Percentiles rank a stretch among this genome's conserved stretches.
phyloP scores from a whole-genome alignment of 768 basidiomycete species.

The Dioszegia crocea region DNA sequence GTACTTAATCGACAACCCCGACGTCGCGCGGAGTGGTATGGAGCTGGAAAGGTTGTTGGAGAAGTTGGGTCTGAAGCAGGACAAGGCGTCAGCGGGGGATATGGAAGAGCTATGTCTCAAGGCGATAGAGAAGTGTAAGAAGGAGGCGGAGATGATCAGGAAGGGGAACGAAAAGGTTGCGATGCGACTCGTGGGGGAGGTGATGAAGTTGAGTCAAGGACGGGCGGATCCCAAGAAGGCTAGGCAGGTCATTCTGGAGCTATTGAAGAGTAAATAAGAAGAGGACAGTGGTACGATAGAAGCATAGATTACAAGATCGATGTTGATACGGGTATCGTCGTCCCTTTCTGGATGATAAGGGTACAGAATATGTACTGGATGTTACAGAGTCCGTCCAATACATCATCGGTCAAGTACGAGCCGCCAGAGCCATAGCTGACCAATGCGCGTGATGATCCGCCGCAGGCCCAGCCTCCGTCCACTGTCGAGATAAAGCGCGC shows the following conservation, averaged over 20 bases:
- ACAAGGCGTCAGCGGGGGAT: slow-evolving; percentile 9
- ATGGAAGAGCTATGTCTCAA: slow-evolving; percentile 57
- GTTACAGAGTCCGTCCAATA: too few species aligned
- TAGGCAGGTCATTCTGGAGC: slow-evolving; percentile 53
- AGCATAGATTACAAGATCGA: neutral
- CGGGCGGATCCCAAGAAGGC: slow-evolving; percentile 68
- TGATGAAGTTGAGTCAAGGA: slow-evolving; percentile 78
- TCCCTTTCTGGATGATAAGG: too few species aligned
- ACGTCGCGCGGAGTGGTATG: neutral
- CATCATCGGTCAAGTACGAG: neutral
- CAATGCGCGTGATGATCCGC: slow-evolving; percentile 22
- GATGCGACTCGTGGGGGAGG: slow-evolving; percentile 74
- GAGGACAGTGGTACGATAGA: neutral
- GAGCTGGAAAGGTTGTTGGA: slow-evolving; percentile 11
- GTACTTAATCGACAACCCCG: slow-evolving; percentile 56
- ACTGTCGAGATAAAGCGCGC: slow-evolving; percentile 34
- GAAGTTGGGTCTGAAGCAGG: slow-evolving; percentile 13
- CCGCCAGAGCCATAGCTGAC: slow-evolving; percentile 6
- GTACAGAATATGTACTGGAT: too few species aligned
- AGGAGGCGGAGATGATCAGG: slow-evolving; percentile 63
- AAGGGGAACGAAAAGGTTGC: slow-evolving; percentile 71
- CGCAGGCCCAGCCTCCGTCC: slow-evolving; percentile 21
- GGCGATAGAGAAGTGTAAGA: slow-evolving; percentile 65
- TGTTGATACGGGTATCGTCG: too few species aligned
- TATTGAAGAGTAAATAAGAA: slow-evolving; percentile 4